Evolutionary conservation across 139 green algal genomes (phyloP).

Genomic region (Chlorella sp.): DNA sequence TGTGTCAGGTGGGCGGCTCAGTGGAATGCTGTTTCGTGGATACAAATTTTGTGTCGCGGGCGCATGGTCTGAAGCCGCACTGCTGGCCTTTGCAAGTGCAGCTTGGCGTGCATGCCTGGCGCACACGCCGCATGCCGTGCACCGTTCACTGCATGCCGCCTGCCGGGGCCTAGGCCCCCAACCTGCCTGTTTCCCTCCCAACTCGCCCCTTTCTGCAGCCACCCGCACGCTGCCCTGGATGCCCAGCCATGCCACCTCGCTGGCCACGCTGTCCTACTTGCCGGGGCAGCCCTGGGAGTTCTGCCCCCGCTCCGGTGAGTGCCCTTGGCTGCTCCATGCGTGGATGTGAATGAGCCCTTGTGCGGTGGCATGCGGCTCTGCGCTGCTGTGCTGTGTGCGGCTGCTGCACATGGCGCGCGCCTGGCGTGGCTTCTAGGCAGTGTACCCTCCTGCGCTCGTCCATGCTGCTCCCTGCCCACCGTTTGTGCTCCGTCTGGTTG

Average conservation of each 20-base stretch:
- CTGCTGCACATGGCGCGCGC: too few relatives aligned
- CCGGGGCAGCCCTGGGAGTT: constrained; percentile 40
- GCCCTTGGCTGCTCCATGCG: neutral
- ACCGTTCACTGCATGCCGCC: too few relatives aligned
- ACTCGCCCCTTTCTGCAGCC: neutral
- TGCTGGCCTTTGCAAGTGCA: too few relatives aligned
- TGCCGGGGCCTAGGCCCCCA: too few relatives aligned
- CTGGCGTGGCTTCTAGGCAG: too few relatives aligned
- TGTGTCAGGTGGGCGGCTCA: neutral
- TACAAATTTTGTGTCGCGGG: too few relatives aligned
- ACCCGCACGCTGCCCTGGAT: constrained; percentile 39
- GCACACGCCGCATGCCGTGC: too few relatives aligned
- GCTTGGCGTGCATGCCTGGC: too few relatives aligned
- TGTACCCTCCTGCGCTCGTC: too few relatives aligned
- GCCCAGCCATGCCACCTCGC: constrained; percentile 27
- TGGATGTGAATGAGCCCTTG: neutral
- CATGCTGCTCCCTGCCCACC: neutral
- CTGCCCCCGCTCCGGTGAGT: constrained; percentile 51
- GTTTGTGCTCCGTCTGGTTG: too few relatives aligned
- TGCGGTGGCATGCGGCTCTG: neutral
- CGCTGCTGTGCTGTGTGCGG: neutral
- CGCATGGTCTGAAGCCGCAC: too few relatives aligned
- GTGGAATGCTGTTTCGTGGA: neutral
- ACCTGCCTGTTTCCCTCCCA: neutral
- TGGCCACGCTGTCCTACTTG: neutral